Evolutionary conservation across 1,139 yeast species (phyloP), one percentile per base, ranked within the genome.

Genomic region (Candida sp.): DNA sequence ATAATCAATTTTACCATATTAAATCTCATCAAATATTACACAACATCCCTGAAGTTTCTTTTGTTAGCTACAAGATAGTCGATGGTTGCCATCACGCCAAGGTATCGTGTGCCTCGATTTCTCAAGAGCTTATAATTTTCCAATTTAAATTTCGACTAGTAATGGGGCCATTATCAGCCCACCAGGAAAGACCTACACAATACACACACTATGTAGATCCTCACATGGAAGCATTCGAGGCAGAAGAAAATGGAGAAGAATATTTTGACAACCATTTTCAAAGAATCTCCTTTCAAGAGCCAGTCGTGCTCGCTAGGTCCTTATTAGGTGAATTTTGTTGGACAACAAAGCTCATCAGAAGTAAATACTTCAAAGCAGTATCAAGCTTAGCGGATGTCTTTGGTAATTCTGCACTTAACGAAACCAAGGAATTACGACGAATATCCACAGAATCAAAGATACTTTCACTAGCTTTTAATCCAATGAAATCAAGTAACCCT

Each of bases 1-100:
- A 65, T 43, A 48, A 52, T 7, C 45, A 57, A 40, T 71, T 71
- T 43, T 63, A 63, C 45, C 68, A 63, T 40, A 59, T 63, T 1
- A 63, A 61, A 29, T 63, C 81, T 3, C 77, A 73, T 23, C 71
- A 65, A 39, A 48, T 84, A 12, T 55, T 71, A 8, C 84, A 81
- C 52, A 84, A 84, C 53, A 70, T 84, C 11, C 89, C 90, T 0
- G 80, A 74, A 44, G 76, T 81, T 1, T 63, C 75, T 22, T 69
- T 81, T 43, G 50, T 76, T 3, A 52, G 52, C 5, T 57, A 59
- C 23, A 51, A 52, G 1, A 51, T 58, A 5, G 36, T 34, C 11
- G 53, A 48, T n/a, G 45, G 43, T 3, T 29, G 33, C 0, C 70
- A 68, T 48, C 40, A 22, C 1, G 51, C 64, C 1, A 50, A 53